Conservation (phyloP, 108 stramenopile species). For the Skeletonema menzelii region DNA sequence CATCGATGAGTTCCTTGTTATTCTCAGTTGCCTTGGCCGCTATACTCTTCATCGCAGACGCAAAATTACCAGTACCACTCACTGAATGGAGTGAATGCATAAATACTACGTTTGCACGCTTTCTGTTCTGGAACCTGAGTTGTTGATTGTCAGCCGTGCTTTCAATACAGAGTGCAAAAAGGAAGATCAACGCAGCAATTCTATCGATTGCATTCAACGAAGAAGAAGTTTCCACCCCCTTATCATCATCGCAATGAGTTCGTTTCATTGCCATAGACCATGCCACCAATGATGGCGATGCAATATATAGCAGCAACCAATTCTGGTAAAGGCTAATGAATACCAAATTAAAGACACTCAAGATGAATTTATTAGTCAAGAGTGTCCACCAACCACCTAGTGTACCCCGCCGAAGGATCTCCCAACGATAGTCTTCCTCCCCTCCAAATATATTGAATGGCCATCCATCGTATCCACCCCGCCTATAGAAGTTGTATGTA, state of each 20-base stretch:
- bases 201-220: conserved; percentile 53
- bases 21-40: not conserved
- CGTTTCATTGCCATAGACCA: conserved; percentile 37
- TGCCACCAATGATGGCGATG: conserved; percentile 58
- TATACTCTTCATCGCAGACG: not conserved
- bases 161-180: conserved; percentile 59
- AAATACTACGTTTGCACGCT: conserved; percentile 19
- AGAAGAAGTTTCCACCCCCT: not conserved
- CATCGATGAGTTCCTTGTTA: conserved; percentile 54
- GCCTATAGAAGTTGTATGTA: conserved; percentile 74
- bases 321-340: conserved; percentile 78
- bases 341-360: conserved; percentile 67
- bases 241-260: conserved; percentile 14
- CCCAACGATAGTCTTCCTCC: conserved; percentile 87
- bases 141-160: conserved; percentile 80
- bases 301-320: conserved; percentile 63
- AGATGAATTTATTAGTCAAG: conserved; percentile 47
- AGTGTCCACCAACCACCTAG: conserved; percentile 37
- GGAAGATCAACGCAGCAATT: conserved; percentile 41
- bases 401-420: conserved; percentile 42
- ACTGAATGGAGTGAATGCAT: not conserved
- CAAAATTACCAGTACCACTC: not conserved
- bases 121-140: conserved; percentile 69
- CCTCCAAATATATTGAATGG: conserved; percentile 62
- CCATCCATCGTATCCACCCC: conserved; percentile 69